These are phyloP conservation scores for Penicillium ucsense DNA, from an alignment of 495 filamentous ascomycete genomes.

Conservation along the genomic window DNA sequence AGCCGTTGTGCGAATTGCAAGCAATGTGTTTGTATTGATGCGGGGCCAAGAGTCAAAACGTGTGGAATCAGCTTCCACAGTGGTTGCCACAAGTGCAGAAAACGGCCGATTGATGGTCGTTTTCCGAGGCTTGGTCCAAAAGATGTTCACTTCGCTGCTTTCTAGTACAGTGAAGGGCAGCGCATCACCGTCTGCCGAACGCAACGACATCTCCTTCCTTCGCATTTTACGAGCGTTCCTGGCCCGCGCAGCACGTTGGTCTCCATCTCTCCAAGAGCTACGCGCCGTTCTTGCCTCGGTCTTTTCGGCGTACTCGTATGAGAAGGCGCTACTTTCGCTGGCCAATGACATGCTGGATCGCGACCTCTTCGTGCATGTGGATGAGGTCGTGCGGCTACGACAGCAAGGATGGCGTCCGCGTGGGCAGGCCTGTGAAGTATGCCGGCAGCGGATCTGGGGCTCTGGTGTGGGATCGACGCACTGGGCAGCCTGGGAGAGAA, in stretches of 20 bases:
- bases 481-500: constrained; percentile 72
- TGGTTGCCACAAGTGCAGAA: constrained; percentile 7
- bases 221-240: constrained; percentile 86
- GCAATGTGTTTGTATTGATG: constrained; percentile 40
- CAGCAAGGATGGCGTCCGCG: constrained; percentile 82
- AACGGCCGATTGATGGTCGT: constrained; percentile 43
- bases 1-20: constrained; percentile 69
- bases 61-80: constrained; percentile 5
- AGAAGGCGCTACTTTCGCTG: constrained; percentile 74
- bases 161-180: constrained; percentile 45
- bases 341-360: constrained; percentile 82
- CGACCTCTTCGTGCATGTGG: constrained; percentile 79
- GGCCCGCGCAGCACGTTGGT: constrained; percentile 66
- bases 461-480: constrained; percentile 69
- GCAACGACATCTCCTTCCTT: constrained; percentile 67
- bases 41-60: constrained; percentile 14
- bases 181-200: constrained; percentile 25
- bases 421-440: constrained; percentile 79
- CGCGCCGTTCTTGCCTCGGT: constrained; percentile 76
- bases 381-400: constrained; percentile 61
- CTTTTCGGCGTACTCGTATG: constrained; percentile 91
- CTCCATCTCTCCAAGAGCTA: constrained; percentile 79
- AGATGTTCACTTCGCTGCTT: constrained; percentile 81
- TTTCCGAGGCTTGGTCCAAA: constrained; percentile 74
- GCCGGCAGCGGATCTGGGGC: constrained; percentile 77